Conservation (phyloP, 169 alveolate genomes). For the Fabrea salina region DNA sequence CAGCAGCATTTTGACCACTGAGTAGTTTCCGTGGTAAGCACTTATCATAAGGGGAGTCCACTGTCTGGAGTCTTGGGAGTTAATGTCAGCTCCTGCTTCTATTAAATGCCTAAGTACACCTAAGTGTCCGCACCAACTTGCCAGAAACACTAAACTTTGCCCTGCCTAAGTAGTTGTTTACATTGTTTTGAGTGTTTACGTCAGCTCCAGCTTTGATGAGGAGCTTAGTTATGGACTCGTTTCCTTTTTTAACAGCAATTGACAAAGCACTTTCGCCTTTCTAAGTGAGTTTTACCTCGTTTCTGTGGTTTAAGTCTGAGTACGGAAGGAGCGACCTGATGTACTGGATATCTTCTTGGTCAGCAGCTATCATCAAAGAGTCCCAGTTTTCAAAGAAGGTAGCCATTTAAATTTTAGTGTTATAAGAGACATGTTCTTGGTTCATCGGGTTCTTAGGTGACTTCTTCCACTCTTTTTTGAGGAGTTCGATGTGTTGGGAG, state of each 20-base stretch:
- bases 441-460: slow-evolving; percentile 56
- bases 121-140: background rate
- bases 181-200: slow-evolving; percentile 20
- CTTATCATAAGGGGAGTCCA: slow-evolving; percentile 32
- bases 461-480: slow-evolving; percentile 58
- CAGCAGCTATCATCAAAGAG: slow-evolving; percentile 12
- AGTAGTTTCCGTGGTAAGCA: background rate
- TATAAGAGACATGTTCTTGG: slow-evolving; percentile 1
- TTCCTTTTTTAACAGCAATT: slow-evolving; percentile 17
- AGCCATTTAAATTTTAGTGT: slow-evolving; percentile 6
- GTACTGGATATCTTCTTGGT: background rate
- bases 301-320: background rate
- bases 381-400: slow-evolving; percentile 16
- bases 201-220: slow-evolving; percentile 20
- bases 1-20: background rate
- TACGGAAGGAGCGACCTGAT: background rate
- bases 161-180: slow-evolving; percentile 16
- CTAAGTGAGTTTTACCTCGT: slow-evolving; percentile 2
- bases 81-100: slow-evolving; percentile 9
- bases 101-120: background rate
- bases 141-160: slow-evolving; percentile 11
- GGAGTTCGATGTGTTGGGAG: slow-evolving; percentile 42
- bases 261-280: slow-evolving; percentile 19
- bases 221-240: background rate
- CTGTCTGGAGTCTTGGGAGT: background rate